Base-by-base conservation (phyloP, 2,329 filamentous ascomycete species). In the Incumbomyces lentus region DNA sequence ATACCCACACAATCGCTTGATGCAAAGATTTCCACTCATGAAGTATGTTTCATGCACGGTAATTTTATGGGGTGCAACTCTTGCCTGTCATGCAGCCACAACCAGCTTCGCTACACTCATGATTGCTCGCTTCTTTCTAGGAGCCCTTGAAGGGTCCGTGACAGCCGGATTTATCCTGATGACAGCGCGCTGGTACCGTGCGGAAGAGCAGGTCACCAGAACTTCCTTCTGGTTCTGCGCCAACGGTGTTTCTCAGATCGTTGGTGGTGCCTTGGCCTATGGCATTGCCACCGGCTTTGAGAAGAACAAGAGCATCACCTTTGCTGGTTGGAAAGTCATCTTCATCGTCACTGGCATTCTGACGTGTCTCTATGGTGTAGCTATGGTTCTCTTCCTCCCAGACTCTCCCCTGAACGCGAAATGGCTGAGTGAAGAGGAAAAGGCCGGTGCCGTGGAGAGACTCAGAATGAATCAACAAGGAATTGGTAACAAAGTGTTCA, bases 281-380 rank as follows among this genome's bases (percentile, higher is more conserved):
- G 75, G 70, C 2, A 62, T 79, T 7, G 77, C n/a, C n/a, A n/a
- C n/a, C n/a, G n/a, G n/a, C n/a, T n/a, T 76, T 0, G 75, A 80
- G 50, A 66, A 78, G 35, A 53, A 67, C 13, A 62, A 69, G 40
- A 49, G 58, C 11, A 55, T 52, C 2, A 37, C 51, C 2, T 49
- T 78, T 13, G 65, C 63, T 14, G 69, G 72, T 2, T 79, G 75
- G 75, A 66, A 70, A 43, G 76, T 72, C 70, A 74, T 80, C 69
- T 79, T 75, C 56, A 73, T 75, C 49, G 64, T 78, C 22, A 41
- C 65, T 79, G 76, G 76, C 1, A 48, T 66, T 0, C 56, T 61
- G 0, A 79, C 75, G 0, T 71, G 75, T 44, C 52, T 75, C 2
- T 74, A 74, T 69, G 68, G 67, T 0, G 63, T 75, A 2, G 63